Percentiles rank a stretch among this genome's conserved stretches.
phyloP scores from a whole-genome alignment of 2,329 filamentous ascomycete genomes.

The Sclerotinia glacialis region DNA sequence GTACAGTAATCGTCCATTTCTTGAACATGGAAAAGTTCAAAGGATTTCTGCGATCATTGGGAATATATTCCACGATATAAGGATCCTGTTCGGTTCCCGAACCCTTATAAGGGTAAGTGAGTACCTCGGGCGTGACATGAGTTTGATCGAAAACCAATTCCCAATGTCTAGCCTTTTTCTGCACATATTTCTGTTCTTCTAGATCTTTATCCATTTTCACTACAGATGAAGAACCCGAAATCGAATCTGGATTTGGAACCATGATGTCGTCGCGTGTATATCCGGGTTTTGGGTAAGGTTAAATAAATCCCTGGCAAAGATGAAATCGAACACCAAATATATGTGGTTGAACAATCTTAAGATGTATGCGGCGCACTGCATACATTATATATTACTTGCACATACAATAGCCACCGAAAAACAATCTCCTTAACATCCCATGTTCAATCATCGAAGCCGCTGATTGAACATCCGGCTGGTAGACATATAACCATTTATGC shows the following conservation, averaged over 20 bases:
- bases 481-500: not conserved
- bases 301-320: conserved; percentile 1
- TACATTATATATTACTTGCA: conserved; percentile 1
- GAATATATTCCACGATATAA: conserved; percentile 45
- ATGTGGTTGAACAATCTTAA: not conserved
- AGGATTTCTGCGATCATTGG: conserved; percentile 45
- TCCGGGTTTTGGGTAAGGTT: conserved; percentile 1
- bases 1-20: conserved; percentile 44
- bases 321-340: not conserved
- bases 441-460: not conserved
- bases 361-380: not conserved
- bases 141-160: conserved; percentile 47
- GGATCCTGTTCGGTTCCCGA: conserved; percentile 45
- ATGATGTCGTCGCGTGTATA: conserved; percentile 3
- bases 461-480: not conserved
- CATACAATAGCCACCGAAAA: not conserved
- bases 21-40: conserved; percentile 38
- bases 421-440: not conserved
- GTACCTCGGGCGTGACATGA: conserved; percentile 46
- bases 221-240: conserved; percentile 24
- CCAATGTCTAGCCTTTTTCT: conserved; percentile 38
- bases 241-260: conserved; percentile 11
- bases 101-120: conserved; percentile 44
- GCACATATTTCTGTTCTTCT: conserved; percentile 27
- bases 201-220: conserved; percentile 26